Evolutionary conservation across 257 asterid species (phyloP).

Genomic region (Datura wrightii): DNA sequence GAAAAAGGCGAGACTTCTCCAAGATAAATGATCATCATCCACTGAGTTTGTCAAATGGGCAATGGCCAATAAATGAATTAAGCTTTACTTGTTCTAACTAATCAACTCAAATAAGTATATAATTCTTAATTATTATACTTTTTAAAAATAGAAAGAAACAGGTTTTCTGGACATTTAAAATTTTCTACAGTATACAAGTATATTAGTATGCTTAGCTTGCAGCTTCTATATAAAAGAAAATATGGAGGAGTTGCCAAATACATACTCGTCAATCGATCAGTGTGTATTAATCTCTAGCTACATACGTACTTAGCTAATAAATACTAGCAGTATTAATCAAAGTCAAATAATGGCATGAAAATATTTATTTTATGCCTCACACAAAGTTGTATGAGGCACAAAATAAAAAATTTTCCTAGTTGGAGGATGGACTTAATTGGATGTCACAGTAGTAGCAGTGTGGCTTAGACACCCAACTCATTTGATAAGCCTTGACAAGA

Average conservation of each 20-base stretch:
- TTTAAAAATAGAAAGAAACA: background rate
- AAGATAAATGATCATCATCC: background rate
- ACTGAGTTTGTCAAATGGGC: background rate
- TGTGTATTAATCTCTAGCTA: background rate
- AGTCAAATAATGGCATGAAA: background rate
- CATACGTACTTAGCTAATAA: background rate
- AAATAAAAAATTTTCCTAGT: background rate
- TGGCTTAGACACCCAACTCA: conserved; percentile 57
- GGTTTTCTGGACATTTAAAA: background rate
- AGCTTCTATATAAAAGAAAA: background rate
- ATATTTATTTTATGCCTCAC: background rate
- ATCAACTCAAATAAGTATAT: background rate
- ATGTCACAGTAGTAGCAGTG: background rate
- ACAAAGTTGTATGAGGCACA: background rate
- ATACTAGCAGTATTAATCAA: background rate
- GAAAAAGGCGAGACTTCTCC: background rate
- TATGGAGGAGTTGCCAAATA: background rate
- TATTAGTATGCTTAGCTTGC: no score
- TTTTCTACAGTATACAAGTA: no score
- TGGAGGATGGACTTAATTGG: background rate
- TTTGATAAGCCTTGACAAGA: background rate
- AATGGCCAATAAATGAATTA: no score
- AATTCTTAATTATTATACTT: background rate
- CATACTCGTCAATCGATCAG: background rate
- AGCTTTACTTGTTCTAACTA: background rate